Base-by-base conservation (phyloP, 2,329 filamentous ascomycete genomes). In the Aspergillus amoenus region DNA sequence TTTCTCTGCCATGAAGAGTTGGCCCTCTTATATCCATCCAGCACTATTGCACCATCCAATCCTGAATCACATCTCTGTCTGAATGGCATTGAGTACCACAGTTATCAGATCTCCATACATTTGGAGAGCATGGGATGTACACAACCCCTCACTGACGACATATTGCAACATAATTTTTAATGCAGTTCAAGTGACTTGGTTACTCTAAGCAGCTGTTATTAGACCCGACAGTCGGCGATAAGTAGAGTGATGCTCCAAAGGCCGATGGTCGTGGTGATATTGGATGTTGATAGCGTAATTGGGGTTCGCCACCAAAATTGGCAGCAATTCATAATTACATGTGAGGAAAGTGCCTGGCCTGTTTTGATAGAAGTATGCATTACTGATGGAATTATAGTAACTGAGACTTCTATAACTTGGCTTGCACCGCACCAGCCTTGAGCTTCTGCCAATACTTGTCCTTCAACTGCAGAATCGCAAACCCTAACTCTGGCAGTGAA, bases 401-500 rank as follows among this genome's bases (percentile, higher is more conserved):
- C 3, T 2, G 3, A 21, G 18, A 21, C 18, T 21, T 3, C 18
- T 21, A 21, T 24, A 37, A n/a, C 15, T 37, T 37, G 12, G 34
- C 34, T 12, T 13, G 34, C 12, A 37, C 34, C 4, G 13, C 34
- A 4, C 34, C 34, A n/a, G 30, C 39, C 11, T 56, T 55, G 17
- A 64, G 13, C 12, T 58, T 53, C 46, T 42, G 52, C 64, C 63
- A 66, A n/a, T 63, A 64, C 12, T 49, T 50, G 30, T 65, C 61
- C 30, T 66, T 67, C 9, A 57, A 37, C n/a, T 57, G 52, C 7
- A 65, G 47, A 13, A 66, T 57, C 27, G 59, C 61, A 43, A 67
- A 63, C 17, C 51, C 63, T 41, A 59, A 44, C 17, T 69, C 64
- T n/a, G 55, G 61, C 72, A 73, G 74, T 12, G 65, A 66, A 11